A percentile compares a stretch with the other conserved stretches of the same genome.
Conservation (phyloP, 2,329 filamentous ascomycete genomes). For the Colletotrichum kahawae region DNA sequence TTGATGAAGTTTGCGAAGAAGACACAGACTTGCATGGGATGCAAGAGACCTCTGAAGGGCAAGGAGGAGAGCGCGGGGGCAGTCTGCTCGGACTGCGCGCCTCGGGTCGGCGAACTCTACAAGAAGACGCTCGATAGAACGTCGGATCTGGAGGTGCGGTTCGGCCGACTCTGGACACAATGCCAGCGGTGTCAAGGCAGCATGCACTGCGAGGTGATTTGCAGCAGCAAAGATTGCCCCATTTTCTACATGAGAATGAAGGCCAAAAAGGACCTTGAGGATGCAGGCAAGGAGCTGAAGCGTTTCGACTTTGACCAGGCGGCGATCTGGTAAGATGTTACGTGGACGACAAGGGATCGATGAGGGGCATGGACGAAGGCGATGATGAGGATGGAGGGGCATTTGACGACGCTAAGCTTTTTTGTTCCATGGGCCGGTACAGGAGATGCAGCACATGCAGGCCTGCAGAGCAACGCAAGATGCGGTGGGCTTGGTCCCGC, state of each 20-base stretch:
- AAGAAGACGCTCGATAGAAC: conserved; percentile 88
- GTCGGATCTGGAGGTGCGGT: conserved; percentile 90
- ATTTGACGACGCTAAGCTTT: conserved; percentile 9
- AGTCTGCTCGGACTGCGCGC: conserved; percentile 85
- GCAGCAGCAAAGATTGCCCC: conserved; percentile 92
- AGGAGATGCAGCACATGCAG: conserved; percentile 4
- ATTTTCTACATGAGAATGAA: conserved; percentile 99
- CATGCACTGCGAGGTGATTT: conserved; percentile 98
- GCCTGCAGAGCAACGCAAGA: background rate
- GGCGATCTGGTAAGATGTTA: conserved; percentile 55
- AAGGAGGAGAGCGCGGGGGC: conserved; percentile 83
- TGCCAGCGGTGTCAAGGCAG: conserved; percentile 97
- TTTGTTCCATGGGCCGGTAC: background rate
- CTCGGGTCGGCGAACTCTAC: conserved; percentile 89
- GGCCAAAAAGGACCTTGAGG: conserved; percentile 98
- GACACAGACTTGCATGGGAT: conserved; percentile 97
- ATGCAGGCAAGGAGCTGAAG: conserved; percentile 86
- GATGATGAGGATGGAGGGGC: background rate
- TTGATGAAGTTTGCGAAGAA: conserved; percentile 99
- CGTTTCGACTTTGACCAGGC: conserved; percentile 88
- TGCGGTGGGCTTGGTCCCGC: background rate
- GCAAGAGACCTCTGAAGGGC: conserved; percentile 90
- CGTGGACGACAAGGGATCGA: background rate
- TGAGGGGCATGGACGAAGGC: background rate
- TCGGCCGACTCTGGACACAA: conserved; percentile 94